Evolutionary conservation across 768 basidiomycete species (phyloP), one percentile per base, ranked within the genome.

Genomic region (Rhizopogon vulgaris): DNA sequence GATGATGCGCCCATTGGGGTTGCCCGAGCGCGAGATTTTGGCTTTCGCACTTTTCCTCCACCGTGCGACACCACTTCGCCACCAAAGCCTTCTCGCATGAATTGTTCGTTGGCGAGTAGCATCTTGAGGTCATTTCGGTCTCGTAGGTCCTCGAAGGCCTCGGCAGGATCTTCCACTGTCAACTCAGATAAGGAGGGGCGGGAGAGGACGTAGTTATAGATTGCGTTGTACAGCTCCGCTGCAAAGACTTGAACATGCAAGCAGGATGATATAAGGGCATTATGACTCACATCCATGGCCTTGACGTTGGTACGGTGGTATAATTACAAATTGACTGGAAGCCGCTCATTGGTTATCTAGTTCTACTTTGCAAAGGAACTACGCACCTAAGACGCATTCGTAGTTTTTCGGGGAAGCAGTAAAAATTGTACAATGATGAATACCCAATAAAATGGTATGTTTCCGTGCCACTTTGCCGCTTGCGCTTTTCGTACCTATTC

Each of bases 101-200:
- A 90, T 40, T 70, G 73, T 50, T 77, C 71, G 56, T 85, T 70
- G 0, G 72, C 66, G 12, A 90, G 75, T 17, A 98, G 74, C 78
- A 88, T 87, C 56, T 78, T 72, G 17, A 98, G 76, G 66, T 99
- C 96, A 58, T 87, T 89, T 50, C 90, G 85, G 70, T 98, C 96
- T 32, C 95, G 77, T 39, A 98, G 77, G 66, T 98, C 96, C 66
- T 98, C 95, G 63, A 99, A 97, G 9, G 91, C 90, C 70, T 99
- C 96, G 0, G 93, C 93, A 1, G 96, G 96, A 66, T 99, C 96
- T 70, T 99, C 96, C 18, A 99, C 90, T 1, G 94, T 96, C 38
- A 98, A 71, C 67, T 98, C 95, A n/a, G 88, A 85, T 37, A 95
- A 80, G 46, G 79, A 71, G 2, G 84, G 75, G 43, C 78, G 79